These are phyloP conservation scores for Ophiostoma australiae DNA, from an alignment of 2,329 filamentous ascomycete species.

Conservation along the genomic window DNA sequence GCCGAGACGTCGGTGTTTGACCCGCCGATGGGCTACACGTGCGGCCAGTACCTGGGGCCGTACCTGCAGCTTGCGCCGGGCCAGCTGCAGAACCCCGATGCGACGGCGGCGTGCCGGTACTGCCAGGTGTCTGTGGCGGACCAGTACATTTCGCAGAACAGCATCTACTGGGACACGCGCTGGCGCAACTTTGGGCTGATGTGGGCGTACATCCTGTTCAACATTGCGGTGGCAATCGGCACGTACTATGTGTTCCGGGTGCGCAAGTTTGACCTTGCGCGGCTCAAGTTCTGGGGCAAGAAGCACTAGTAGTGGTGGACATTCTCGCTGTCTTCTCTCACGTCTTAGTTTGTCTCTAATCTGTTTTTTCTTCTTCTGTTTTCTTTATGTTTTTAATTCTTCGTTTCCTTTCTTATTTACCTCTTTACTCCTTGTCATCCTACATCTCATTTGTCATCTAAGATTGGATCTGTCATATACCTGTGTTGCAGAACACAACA, in stretches of 20 bases:
- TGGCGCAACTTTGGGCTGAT: slow-evolving; percentile 69
- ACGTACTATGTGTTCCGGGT: slow-evolving; percentile 25
- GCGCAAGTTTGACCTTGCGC: slow-evolving; percentile 8
- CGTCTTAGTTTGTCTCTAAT: background rate
- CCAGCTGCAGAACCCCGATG: slow-evolving; percentile 57
- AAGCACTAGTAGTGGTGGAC: background rate
- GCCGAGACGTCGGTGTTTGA: slow-evolving; percentile 60
- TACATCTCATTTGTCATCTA: background rate
- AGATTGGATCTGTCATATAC: background rate
- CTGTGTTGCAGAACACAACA: slow-evolving; percentile 1
- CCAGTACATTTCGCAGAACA: slow-evolving; percentile 48
- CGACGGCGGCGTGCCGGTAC: slow-evolving; percentile 57
- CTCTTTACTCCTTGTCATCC: background rate
- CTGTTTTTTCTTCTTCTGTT: no score
- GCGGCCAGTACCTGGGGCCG: slow-evolving; percentile 55
- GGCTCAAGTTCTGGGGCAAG: slow-evolving; percentile 22
- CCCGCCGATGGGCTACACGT: slow-evolving; percentile 58
- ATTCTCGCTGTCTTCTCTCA: background rate
- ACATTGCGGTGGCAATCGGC: slow-evolving; percentile 51
- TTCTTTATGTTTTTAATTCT: background rate
- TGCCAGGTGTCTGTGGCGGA: slow-evolving; percentile 60
- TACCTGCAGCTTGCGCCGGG: slow-evolving; percentile 51
- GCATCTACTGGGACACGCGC: slow-evolving; percentile 48
- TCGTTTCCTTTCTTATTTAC: no score
- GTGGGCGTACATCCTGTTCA: slow-evolving; percentile 63